Base-by-base conservation (phyloP, 495 filamentous ascomycete genomes). In the Friedmanniomyces simplex region DNA sequence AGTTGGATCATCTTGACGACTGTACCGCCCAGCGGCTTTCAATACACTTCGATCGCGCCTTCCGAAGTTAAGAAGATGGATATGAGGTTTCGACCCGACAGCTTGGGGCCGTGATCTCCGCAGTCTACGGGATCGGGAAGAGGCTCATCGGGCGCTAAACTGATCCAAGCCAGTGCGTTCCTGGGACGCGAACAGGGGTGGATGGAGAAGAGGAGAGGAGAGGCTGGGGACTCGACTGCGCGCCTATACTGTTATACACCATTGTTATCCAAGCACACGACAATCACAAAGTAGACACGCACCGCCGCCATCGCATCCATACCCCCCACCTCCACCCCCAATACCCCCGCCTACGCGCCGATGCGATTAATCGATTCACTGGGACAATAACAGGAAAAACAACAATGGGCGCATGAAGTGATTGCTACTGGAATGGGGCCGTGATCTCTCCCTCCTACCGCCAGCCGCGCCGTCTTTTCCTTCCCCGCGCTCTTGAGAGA, bases 1-100 rank as follows among this genome's bases (percentile, higher is more conserved):
- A 98, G 77, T 80, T 97, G 93, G 71, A 98, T 95, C 93, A 98
- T 98, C 69, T 71, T 86, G 81, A n/a, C 48, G n/a, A 6, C 28
- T 21, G 25, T 39, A 10, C 51, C 2, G 51, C 37, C 21, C n/a
- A 30, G 20, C 39, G 34, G 11, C 50, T 24, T 52, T 43, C 39
- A n/a, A n/a, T n/a, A n/a, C n/a, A n/a, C n/a, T n/a, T n/a, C n/a
- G n/a, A n/a, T n/a, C n/a, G n/a, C n/a, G n/a, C n/a, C n/a, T n/a
- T n/a, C n/a, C n/a, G n/a, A n/a, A n/a, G n/a, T n/a, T n/a, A n/a
- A n/a, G n/a, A n/a, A n/a, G n/a, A n/a, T n/a, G n/a, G n/a, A n/a
- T n/a, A n/a, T n/a, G n/a, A n/a, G n/a, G n/a, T n/a, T n/a, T n/a
- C n/a, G n/a, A n/a, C n/a, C n/a, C n/a, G n/a, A n/a, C n/a, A n/a